Percentiles rank a stretch among this genome's conserved stretches.
These are phyloP conservation scores for Neonectria punicea DNA, from an alignment of 2,329 filamentous ascomycete species.

Conservation along the genomic window DNA sequence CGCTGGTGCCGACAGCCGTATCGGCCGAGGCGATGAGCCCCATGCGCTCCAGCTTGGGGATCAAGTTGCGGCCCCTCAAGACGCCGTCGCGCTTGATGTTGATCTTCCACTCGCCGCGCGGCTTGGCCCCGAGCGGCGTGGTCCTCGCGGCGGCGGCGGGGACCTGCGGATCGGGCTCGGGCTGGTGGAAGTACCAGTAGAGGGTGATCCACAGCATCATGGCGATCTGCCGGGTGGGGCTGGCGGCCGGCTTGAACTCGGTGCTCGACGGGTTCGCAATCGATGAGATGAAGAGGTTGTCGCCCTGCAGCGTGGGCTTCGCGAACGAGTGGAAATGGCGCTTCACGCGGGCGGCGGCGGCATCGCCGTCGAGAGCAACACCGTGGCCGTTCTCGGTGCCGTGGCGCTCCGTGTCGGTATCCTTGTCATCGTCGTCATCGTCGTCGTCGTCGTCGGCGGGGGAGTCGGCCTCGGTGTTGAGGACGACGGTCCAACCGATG, in stretches of 20 bases:
- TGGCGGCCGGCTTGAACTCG: slow-evolving; percentile 83
- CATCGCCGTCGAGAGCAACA: slow-evolving; percentile 26
- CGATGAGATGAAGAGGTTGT: slow-evolving; percentile 90
- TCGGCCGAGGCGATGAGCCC: slow-evolving; percentile 82
- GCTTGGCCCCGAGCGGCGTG: slow-evolving; percentile 76
- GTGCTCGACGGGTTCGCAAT: slow-evolving; percentile 84
- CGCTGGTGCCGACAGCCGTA: slow-evolving; percentile 75
- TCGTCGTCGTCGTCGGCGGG: slow-evolving; percentile 38
- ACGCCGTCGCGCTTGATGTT: slow-evolving; percentile 89
- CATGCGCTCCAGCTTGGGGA: slow-evolving; percentile 95
- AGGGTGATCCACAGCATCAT: slow-evolving; percentile 97
- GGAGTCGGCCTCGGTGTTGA: slow-evolving; percentile 69
- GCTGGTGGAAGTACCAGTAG: slow-evolving; percentile 98
- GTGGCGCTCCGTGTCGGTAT: slow-evolving; percentile 19
- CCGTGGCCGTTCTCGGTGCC: slow-evolving; percentile 33
- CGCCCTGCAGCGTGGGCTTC: slow-evolving; percentile 78
- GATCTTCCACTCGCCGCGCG: slow-evolving; percentile 87
- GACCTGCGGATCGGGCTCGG: slow-evolving; percentile 73
- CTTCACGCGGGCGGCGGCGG: slow-evolving; percentile 24
- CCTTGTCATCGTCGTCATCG: slow-evolving; percentile 45
- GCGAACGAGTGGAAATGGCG: slow-evolving; percentile 61
- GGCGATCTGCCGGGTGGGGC: slow-evolving; percentile 88
- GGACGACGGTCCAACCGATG: slow-evolving; percentile 88
- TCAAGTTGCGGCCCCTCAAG: slow-evolving; percentile 81
- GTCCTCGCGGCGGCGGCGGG: slow-evolving; percentile 69